Evolutionary conservation across 208 protist species (phyloP).

Genomic region (Phytomonas sp.): DNA sequence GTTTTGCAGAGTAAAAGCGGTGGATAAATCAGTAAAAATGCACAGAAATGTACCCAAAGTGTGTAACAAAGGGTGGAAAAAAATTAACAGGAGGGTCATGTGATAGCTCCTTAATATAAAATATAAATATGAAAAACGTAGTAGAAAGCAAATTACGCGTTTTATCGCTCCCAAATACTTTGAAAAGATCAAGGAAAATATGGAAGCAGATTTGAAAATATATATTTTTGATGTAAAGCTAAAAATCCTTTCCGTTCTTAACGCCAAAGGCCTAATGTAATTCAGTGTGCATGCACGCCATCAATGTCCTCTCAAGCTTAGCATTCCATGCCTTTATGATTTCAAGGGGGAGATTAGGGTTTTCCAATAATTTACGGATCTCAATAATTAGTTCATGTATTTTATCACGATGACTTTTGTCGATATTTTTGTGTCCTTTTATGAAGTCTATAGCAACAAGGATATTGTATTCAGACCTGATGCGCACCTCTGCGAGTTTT

Average conservation of each 20-base stretch:
- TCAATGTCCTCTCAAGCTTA: conserved; percentile 80
- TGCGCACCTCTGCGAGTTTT: conserved; percentile 72
- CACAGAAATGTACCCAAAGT: too few species aligned
- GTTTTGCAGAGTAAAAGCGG: not conserved
- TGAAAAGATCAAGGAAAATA: too few species aligned
- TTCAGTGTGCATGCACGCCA: conserved; percentile 68
- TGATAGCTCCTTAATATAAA: too few species aligned
- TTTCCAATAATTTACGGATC: conserved; percentile 55
- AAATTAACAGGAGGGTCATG: too few species aligned
- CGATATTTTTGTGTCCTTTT: conserved; percentile 81
- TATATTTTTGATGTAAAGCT: not conserved
- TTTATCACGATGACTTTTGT: conserved; percentile 60
- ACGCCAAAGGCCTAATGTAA: conserved; percentile 68
- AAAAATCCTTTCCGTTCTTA: conserved; percentile 19
- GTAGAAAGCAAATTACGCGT: not conserved
- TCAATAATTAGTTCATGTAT: conserved; percentile 41
- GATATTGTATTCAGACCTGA: conserved; percentile 72
- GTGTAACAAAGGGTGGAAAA: too few species aligned
- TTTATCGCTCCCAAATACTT: not conserved
- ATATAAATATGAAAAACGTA: too few species aligned
- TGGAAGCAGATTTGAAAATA: too few species aligned
- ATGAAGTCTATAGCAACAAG: conserved; percentile 66
- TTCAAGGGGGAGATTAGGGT: conserved; percentile 61
- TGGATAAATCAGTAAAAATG: not conserved
- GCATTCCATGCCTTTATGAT: conserved; percentile 43